Evolutionary conservation across 78 protist genomes (phyloP), one percentile per base, ranked within the genome.

Genomic region (Isochrysis galbana): DNA sequence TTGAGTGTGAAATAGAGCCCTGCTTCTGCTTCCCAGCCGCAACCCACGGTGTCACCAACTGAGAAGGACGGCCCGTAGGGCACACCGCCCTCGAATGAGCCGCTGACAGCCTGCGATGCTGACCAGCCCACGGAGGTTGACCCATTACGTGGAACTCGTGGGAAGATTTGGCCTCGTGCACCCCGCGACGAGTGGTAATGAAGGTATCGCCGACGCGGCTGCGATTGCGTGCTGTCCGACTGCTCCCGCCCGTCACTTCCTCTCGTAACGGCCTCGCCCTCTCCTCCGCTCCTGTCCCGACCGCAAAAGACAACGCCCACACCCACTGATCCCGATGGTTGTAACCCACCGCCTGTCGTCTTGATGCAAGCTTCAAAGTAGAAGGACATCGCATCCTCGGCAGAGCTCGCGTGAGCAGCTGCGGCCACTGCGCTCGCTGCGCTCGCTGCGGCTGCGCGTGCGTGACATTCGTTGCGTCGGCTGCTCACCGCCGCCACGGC

Each of bases 11-110:
- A 77, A 46, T 39, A 77, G 47, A 77, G 7, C 19, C 17, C 44
- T 23, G 34, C 84, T 23, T 29, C n/a, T 17, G 44, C n/a, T 17
- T 0, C 5, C 84, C 84, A 77, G 46, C 84, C 84, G 46, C 84
- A 77, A 29, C 84, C 84, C 48, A 77, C 46, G 47, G 84, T 77
- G n/a, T 77, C 84, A 46, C 84, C 84, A 5, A 26, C 82, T 4
- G 47, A 34, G 34, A 70, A 70, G 41, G 80, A 34, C 11, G 80
- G 80, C 41, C 80, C 80, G 39, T 32, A 70, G 19, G 80, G 80
- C 2, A 14, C 29, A 1, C 80, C 74, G 10, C 74, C 74, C 36
- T 3, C 23, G 3, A 21, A 61, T 23, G 74, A 23, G 74, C 74
- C 74, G 61, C 61, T 14, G 61, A 7, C 61, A 14, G 29, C 61